Conservation (phyloP, 2,329 filamentous ascomycete genomes). For the Venturiaceae sp. region DNA sequence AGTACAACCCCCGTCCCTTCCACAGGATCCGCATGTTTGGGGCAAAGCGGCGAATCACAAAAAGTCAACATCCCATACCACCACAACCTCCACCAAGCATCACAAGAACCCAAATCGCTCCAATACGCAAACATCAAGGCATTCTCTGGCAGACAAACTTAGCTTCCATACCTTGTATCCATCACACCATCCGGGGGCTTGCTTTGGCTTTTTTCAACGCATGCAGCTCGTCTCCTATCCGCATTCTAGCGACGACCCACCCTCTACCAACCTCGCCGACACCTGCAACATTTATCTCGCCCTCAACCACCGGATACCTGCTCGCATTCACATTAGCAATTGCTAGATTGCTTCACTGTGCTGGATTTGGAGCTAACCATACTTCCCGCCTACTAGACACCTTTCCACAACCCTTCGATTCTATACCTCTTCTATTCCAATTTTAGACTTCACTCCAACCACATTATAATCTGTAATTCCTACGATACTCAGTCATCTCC, state of each 20-base stretch:
- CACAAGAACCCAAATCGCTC: background rate
- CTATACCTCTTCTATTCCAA: background rate
- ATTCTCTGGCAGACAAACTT: no score
- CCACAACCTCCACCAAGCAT: background rate
- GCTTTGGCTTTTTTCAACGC: background rate
- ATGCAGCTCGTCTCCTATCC: conserved; percentile 8
- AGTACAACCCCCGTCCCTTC: background rate
- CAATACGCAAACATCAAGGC: background rate
- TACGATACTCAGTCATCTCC: background rate
- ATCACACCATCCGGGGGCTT: background rate
- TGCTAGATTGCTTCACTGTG: background rate
- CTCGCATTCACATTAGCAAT: background rate
- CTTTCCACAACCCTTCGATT: background rate
- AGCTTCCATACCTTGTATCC: background rate
- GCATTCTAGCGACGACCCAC: background rate
- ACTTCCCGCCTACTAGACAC: background rate
- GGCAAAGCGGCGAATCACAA: background rate
- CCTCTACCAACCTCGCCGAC: background rate
- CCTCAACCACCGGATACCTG: background rate
- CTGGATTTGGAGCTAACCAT: background rate
- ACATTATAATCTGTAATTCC: background rate
- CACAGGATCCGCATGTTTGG: background rate
- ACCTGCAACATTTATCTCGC: background rate
- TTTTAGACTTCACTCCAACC: background rate
- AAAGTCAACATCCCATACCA: background rate